Conservation (phyloP, 345 rosid genomes). For the Theobroma cacao region DNA sequence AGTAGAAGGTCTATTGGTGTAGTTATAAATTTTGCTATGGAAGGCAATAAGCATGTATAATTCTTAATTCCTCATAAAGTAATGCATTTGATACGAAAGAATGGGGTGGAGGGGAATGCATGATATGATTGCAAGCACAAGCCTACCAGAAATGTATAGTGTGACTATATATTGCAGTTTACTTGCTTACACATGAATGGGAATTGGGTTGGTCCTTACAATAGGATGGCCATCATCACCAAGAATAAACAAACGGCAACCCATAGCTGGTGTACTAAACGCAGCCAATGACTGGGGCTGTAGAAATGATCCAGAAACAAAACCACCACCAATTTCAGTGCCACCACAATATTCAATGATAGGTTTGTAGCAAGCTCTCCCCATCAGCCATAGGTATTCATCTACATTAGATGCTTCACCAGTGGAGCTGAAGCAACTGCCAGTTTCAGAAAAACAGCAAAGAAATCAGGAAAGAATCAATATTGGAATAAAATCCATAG, state of each 20-base stretch:
- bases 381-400: conserved; percentile 95
- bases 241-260: conserved; percentile 83
- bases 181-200: background rate
- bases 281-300: conserved; percentile 92
- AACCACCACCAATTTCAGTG: conserved; percentile 92
- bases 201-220: conserved; percentile 46
- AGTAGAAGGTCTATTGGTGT: background rate
- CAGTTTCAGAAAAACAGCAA: conserved; percentile 25
- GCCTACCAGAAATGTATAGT: background rate
- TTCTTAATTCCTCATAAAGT: background rate
- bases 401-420: conserved; percentile 98
- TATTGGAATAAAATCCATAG: background rate
- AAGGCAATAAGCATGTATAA: background rate
- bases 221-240: conserved; percentile 62
- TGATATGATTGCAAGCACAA: background rate
- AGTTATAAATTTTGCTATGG: background rate
- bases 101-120: background rate
- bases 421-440: conserved; percentile 90
- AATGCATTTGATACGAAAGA: background rate
- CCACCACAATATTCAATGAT: conserved; percentile 97
- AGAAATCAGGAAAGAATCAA: conserved; percentile 22
- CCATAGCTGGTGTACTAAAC: conserved; percentile 93
- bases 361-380: conserved; percentile 87
- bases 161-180: background rate
- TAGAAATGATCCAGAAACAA: conserved; percentile 75